These are phyloP conservation scores for Cryptococcus hybrid DNA, from an alignment of 1,284 basidiomycete genomes.

Conservation along the genomic window DNA sequence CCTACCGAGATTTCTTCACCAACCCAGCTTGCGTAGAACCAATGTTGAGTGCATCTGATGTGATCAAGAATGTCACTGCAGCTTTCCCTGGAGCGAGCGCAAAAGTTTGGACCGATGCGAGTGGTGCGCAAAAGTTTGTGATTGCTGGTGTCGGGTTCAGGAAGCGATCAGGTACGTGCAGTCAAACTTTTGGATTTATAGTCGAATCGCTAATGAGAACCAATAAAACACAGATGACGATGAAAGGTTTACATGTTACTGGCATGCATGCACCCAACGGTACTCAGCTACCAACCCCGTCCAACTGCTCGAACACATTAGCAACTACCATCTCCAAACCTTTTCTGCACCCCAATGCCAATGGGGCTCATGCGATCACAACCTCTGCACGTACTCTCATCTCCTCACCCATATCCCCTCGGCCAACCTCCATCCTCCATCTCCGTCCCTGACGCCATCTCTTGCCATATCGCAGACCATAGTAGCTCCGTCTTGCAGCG, in stretches of 20 bases:
- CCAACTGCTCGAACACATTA: slow-evolving; percentile 32
- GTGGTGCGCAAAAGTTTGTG: slow-evolving; percentile 42
- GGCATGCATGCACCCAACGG: slow-evolving; percentile 27
- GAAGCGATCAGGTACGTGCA: slow-evolving; percentile 29
- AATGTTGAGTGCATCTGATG: slow-evolving; percentile 44
- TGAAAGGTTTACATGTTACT: slow-evolving; percentile 37
- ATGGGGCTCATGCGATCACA: slow-evolving; percentile 37
- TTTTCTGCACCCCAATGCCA: slow-evolving; percentile 19
- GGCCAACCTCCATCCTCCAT: too few relatives aligned
- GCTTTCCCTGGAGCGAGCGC: slow-evolving; percentile 45
- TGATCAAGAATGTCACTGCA: slow-evolving; percentile 48
- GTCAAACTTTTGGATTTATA: too few relatives aligned
- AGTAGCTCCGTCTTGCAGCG: slow-evolving; percentile 1
- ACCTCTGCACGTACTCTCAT: slow-evolving; percentile 33
- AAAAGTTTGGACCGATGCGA: slow-evolving; percentile 34
- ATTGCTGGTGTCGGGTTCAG: slow-evolving; percentile 46
- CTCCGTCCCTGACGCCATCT: too few relatives aligned
- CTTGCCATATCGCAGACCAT: too few relatives aligned
- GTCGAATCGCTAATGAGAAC: neutral
- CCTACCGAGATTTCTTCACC: slow-evolving; percentile 47
- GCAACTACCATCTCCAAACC: slow-evolving; percentile 21
- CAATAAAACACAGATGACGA: slow-evolving; percentile 28
- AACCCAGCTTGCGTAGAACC: slow-evolving; percentile 34
- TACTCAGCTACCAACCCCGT: slow-evolving; percentile 17
- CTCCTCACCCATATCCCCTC: slow-evolving; percentile 39